Conservation (phyloP, 495 filamentous ascomycete genomes). For the Immersiella caudata region DNA sequence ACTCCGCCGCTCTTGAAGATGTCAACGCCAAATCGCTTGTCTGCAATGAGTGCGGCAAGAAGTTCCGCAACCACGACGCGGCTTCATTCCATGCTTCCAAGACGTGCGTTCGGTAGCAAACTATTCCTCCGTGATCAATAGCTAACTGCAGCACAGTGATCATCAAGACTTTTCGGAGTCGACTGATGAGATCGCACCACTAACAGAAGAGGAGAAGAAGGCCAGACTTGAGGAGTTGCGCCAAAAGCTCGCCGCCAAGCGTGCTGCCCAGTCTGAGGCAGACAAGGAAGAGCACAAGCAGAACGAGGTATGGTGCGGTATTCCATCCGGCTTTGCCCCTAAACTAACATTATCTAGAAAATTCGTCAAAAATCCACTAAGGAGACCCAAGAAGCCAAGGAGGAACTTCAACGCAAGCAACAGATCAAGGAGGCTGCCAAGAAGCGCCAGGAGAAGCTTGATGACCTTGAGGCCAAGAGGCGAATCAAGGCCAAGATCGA, state of each 20-base stretch:
- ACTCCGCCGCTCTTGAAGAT: constrained; percentile 57
- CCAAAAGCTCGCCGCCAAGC: constrained; percentile 72
- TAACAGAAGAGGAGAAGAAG: constrained; percentile 92
- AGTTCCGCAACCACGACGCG: constrained; percentile 75
- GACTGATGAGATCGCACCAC: constrained; percentile 82
- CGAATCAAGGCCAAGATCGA: constrained; percentile 89
- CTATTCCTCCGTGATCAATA: background rate
- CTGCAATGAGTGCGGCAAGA: constrained; percentile 93
- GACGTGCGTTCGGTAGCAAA: constrained; percentile 52
- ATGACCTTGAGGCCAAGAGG: constrained; percentile 84
- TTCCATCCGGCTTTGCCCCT: too few relatives aligned
- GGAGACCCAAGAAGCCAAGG: constrained; percentile 76
- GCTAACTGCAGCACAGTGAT: constrained; percentile 50
- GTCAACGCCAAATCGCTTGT: constrained; percentile 57
- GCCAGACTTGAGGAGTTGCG: constrained; percentile 73
- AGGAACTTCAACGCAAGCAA: constrained; percentile 84
- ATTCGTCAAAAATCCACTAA: constrained; percentile 83
- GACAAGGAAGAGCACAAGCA: constrained; percentile 85
- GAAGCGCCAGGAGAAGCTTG: constrained; percentile 83
- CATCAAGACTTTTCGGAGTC: constrained; percentile 95
- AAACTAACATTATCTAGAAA: constrained; percentile 55
- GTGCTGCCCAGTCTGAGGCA: constrained; percentile 64
- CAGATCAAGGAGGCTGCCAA: constrained; percentile 83
- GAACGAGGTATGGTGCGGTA: constrained; percentile 69
- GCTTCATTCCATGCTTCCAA: constrained; percentile 91